A percentile compares a stretch with the other conserved stretches of the same genome.
These are phyloP conservation scores for Scytalidium sp. DNA, from an alignment of 2,329 filamentous ascomycete genomes.

Conservation along the genomic window DNA sequence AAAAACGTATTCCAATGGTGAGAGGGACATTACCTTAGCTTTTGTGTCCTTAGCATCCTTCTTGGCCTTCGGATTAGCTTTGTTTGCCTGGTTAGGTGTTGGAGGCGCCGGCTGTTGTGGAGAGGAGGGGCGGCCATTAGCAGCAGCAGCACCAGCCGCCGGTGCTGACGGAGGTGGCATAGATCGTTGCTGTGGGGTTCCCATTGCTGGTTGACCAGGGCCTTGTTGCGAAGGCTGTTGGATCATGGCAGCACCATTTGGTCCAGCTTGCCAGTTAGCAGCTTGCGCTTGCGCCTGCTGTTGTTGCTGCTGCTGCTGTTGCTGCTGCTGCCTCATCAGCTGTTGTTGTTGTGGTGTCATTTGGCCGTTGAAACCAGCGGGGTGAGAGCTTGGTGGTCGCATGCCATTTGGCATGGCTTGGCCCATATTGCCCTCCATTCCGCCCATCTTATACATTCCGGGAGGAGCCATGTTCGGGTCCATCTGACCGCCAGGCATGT, in stretches of 20 bases:
- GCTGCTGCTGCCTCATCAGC: conserved; percentile 51
- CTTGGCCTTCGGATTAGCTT: conserved; percentile 74
- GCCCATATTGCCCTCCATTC: conserved; percentile 52
- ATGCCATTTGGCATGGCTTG: conserved; percentile 61
- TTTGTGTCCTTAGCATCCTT: conserved; percentile 85
- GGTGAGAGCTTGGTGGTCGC: conserved; percentile 68
- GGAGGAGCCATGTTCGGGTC: conserved; percentile 58
- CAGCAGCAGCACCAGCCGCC: conserved; percentile 37
- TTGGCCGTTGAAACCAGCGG: conserved; percentile 48
- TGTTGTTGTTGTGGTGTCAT: conserved; percentile 58
- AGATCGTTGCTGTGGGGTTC: conserved; percentile 68
- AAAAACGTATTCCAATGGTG: conserved; percentile 28
- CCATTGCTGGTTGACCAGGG: conserved; percentile 34
- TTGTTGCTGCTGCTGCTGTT: conserved; percentile 33
- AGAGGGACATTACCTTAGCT: conserved; percentile 56
- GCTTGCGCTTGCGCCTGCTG: conserved; percentile 34
- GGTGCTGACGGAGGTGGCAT: conserved; percentile 68
- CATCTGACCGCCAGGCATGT: conserved; percentile 51
- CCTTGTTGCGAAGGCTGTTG: conserved; percentile 40
- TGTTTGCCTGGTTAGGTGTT: conserved; percentile 71
- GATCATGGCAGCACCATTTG: conserved; percentile 40
- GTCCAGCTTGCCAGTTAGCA: conserved; percentile 27
- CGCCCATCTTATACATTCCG: conserved; percentile 53
- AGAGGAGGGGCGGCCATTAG: conserved; percentile 57
- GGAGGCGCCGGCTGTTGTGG: conserved; percentile 68